Percentiles rank a stretch among this genome's conserved stretches.
Evolutionary conservation across 2,329 filamentous ascomycete genomes (phyloP).

Genomic region (Penicillium sp.): DNA sequence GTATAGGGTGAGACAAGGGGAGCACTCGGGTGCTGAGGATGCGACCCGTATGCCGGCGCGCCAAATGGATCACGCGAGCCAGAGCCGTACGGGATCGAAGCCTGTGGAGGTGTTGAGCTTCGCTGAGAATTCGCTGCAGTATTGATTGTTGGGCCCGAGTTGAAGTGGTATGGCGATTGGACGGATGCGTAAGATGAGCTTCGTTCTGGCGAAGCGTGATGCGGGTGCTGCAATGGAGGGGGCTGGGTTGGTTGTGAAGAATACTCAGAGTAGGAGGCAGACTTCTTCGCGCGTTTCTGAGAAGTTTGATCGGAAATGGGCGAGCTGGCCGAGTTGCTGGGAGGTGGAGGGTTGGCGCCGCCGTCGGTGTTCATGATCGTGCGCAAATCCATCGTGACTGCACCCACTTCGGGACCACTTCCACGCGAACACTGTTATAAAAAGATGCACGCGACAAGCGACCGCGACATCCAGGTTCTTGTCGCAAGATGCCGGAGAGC

Average conservation of each 20-base stretch:
- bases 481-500: constrained; percentile 8
- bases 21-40: constrained; percentile 28
- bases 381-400: constrained; percentile 52
- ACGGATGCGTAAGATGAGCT: constrained; percentile 41
- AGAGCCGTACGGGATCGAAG: constrained; percentile 32
- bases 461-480: constrained; percentile 24
- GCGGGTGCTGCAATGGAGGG: constrained; percentile 46
- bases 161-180: constrained; percentile 44
- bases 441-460: constrained; percentile 12
- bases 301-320: constrained; percentile 26
- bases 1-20: constrained; percentile 42
- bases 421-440: constrained; percentile 21
- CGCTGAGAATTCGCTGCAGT: constrained; percentile 31
- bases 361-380: constrained; percentile 54
- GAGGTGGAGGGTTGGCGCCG: constrained; percentile 31
- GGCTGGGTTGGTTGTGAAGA: constrained; percentile 40
- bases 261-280: constrained; percentile 30
- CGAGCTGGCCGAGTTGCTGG: constrained; percentile 32
- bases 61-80: constrained; percentile 39
- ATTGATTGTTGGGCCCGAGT: constrained; percentile 34
- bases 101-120: constrained; percentile 35
- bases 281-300: constrained; percentile 28
- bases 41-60: constrained; percentile 31
- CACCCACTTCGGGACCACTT: constrained; percentile 19
- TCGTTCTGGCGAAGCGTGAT: constrained; percentile 47